Evolutionary conservation across 768 basidiomycete genomes (phyloP), one percentile per base, ranked within the genome.

Genomic region (Rhizopogon vinicolor): DNA sequence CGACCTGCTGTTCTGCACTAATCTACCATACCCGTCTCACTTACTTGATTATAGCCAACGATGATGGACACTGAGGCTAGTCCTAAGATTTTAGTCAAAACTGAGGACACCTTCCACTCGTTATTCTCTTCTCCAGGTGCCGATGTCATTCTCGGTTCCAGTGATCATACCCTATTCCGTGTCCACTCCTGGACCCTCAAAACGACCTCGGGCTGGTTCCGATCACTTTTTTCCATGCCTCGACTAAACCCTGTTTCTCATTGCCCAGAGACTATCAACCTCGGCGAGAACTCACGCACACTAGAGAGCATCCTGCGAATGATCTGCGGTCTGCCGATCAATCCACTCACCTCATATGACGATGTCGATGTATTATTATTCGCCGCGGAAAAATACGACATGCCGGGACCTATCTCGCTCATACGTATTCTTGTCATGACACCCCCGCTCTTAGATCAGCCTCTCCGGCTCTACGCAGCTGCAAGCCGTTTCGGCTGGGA

Each of bases 301-400:
- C 76, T 87, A 29, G 83, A 84, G 61, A 67, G 73, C 9, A 68
- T 87, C 3, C 72, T 87, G 3, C 78, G 78, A 58, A 84, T 87
- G 80, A 73, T 81, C 22, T 84, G 80, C 48, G 85, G 86, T 8
- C 73, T 85, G 10, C 72, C 82, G 0, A 74, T 87, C 14, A 70
- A 76, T 13, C 65, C 69, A 3, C 68, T 84, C 25, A 70, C 72
- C 39, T 78, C 79, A 1, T 82, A 79, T 63, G 83, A 85, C 59
- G 57, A 68, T 33, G 68, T 87, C 51, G 85, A 87, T 53, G 66
- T 75, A 3, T 62, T 87, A n/a, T 68, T 87, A 12, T 82, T 77
- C 52, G 82, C 83, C 0, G 80, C 84, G 0, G 84, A 87, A 62
- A 86, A 85, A 62, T 87, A 87, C 64, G 85, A 86, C 37, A 87